These are phyloP conservation scores for Pyrrhoderma noxium DNA, from an alignment of 1,284 basidiomycete genomes.

Conservation along the genomic window DNA sequence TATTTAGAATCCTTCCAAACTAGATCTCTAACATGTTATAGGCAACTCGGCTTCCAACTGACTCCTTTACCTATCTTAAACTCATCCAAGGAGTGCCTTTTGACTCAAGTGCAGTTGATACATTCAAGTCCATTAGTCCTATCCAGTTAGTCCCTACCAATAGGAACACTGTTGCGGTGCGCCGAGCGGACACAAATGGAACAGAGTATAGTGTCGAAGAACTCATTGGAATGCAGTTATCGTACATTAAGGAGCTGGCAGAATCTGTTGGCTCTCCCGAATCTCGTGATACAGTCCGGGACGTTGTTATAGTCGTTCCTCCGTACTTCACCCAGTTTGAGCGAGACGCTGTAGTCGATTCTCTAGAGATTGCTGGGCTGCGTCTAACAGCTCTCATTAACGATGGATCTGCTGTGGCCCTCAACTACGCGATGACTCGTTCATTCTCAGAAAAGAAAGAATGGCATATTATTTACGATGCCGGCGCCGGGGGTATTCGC, in stretches of 20 bases:
- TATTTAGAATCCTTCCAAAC: background rate
- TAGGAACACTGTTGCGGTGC: constrained; percentile 53
- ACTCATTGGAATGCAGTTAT: constrained; percentile 89
- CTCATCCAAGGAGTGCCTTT: constrained; percentile 74
- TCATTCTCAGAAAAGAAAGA: constrained; percentile 67
- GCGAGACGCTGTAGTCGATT: constrained; percentile 84
- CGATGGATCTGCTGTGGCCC: constrained; percentile 87
- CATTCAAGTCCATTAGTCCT: constrained; percentile 60
- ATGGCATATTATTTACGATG: constrained; percentile 90
- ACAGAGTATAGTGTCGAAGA: constrained; percentile 82
- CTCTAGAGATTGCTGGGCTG: constrained; percentile 85
- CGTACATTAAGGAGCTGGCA: constrained; percentile 85
- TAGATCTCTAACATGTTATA: constrained; percentile 27
- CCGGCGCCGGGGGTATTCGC: constrained; percentile 81
- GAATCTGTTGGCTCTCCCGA: constrained; percentile 54
- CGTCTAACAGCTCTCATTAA: constrained; percentile 80
- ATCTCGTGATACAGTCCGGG: constrained; percentile 59
- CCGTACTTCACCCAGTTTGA: constrained; percentile 83
- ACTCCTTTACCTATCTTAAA: constrained; percentile 86
- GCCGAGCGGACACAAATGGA: constrained; percentile 42
- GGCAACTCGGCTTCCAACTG: constrained; percentile 87
- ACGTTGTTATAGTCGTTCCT: constrained; percentile 83
- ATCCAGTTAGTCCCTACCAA: constrained; percentile 50
- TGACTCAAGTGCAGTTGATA: constrained; percentile 53
- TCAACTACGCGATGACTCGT: constrained; percentile 96